Base-by-base conservation (phyloP, 176 grass and related monocot genomes). In the Elymus sibiricus region DNA sequence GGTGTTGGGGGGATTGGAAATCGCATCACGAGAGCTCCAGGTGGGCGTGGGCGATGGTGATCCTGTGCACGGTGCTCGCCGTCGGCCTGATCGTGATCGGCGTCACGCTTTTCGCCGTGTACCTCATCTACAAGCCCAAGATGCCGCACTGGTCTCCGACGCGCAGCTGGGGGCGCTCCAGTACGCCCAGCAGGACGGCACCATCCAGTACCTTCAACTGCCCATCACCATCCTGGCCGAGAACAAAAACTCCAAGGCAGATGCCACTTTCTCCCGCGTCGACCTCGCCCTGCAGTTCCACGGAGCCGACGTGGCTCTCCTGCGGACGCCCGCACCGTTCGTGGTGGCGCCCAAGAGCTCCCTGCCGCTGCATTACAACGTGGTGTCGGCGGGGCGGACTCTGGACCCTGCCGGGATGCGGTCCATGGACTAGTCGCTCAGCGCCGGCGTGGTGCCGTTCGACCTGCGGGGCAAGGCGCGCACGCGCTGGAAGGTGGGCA, bases 231-330 rank as follows among this genome's bases (percentile, higher is more conserved):
- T 92, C 27, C 29, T 86, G 15, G 90, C 90, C 22, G 79, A 79
- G 86, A 95, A 95, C 78, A 69, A 70, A 15, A 95, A 95, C 85
- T 84, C 43, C 64, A 92, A 86, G 63, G 83, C 69, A 13, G 85
- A 84, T 35, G 88, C 93, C 1, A 21, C 74, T 37, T 90, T 95
- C 78, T 89, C 88, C 4, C 7, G 77, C 17, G 26, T 88, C 5
- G 56, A 51, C 22, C 68, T 92, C 49, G 78, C 29, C 8, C 44
- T 95, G 14, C 55, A 24, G 25, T 92, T 95, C n/a, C n/a, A n/a
- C n/a, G n/a, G n/a, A n/a, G n/a, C n/a, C 35, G 65, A 88, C 35
- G 29, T 95, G 17, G 93, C 90, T 13, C 40, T 25, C 4, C 83
- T 92, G 56, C 60, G 60, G 60, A 79, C 34, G 29, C 83, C 90